phyloP scores from a whole-genome alignment of 192 early-diverging fungal species.

The Backusella westeae region DNA sequence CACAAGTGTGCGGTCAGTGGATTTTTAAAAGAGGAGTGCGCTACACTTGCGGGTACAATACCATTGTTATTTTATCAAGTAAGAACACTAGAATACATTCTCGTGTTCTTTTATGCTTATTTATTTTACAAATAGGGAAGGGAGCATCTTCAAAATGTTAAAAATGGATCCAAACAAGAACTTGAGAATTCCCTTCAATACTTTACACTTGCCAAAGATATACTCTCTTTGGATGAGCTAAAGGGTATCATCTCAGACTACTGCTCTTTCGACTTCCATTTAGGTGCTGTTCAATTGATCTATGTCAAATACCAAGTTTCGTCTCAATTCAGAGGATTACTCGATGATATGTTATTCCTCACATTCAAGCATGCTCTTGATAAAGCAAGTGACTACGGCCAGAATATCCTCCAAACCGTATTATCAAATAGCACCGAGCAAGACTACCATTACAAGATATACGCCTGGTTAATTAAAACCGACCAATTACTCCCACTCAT shows the following conservation, averaged over 20 bases:
- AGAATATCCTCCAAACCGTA: not conserved
- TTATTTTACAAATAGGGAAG: not conserved
- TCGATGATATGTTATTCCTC: not conserved
- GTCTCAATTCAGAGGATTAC: not conserved
- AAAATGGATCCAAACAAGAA: not conserved
- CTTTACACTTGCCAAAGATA: not conserved
- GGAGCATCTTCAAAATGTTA: constrained; percentile 1
- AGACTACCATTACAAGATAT: not conserved
- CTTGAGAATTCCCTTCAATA: not conserved
- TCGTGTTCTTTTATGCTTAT: not conserved
- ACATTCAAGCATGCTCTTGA: not conserved
- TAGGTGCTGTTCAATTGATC: not conserved
- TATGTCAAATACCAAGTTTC: not conserved
- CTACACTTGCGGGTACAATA: not conserved
- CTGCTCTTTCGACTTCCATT: not conserved
- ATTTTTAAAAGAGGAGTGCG: not conserved
- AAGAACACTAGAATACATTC: not conserved
- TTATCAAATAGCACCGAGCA: not conserved
- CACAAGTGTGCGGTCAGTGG: not conserved
- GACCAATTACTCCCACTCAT: not conserved
- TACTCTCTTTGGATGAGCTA: not conserved
- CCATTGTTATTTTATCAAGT: not conserved
- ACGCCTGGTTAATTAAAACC: not conserved
- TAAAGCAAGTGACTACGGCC: not conserved
- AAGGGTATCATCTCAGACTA: not conserved